A percentile compares a stretch with the other conserved stretches of the same genome.
phyloP scores from a whole-genome alignment of 176 grass and related monocot species.

The Eragrostis nindensis region DNA sequence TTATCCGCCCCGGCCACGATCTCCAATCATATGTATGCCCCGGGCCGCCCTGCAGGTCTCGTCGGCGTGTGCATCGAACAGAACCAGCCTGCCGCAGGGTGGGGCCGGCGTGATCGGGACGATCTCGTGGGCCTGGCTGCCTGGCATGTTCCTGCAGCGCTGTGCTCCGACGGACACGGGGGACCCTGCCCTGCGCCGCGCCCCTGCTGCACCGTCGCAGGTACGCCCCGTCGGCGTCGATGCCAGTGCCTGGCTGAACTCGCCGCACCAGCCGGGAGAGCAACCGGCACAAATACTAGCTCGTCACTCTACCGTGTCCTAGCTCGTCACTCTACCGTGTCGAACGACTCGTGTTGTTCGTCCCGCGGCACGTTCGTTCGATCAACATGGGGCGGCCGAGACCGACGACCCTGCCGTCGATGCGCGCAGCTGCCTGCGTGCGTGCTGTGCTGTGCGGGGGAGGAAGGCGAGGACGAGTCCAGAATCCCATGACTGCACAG shows the following conservation, averaged over 20 bases:
- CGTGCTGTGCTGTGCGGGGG: background rate
- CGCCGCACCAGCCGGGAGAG: background rate
- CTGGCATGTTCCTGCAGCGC: background rate
- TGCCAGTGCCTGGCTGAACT: background rate
- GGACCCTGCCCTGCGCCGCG: background rate
- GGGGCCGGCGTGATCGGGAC: background rate
- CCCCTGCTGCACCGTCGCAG: no score
- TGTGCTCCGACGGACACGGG: background rate
- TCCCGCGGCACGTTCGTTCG: background rate
- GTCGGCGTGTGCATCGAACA: no score
- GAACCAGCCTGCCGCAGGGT: background rate
- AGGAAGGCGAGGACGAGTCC: background rate
- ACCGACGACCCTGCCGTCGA: no score
- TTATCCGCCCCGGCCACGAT: background rate
- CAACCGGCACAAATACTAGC: no score
- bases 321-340: no score
- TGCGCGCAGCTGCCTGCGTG: background rate
- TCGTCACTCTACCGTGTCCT: no score
- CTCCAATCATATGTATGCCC: no score
- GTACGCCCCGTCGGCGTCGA: background rate
- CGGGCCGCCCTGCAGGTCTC: no score
- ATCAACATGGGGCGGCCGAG: background rate
- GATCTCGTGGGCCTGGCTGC: slow-evolving; percentile 27
- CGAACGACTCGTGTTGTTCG: background rate
- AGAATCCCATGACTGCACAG: slow-evolving; percentile 34